A percentile compares a stretch with the other conserved stretches of the same genome.
Conservation (phyloP, 805 yeast species). For the Candida mattraensis region DNA sequence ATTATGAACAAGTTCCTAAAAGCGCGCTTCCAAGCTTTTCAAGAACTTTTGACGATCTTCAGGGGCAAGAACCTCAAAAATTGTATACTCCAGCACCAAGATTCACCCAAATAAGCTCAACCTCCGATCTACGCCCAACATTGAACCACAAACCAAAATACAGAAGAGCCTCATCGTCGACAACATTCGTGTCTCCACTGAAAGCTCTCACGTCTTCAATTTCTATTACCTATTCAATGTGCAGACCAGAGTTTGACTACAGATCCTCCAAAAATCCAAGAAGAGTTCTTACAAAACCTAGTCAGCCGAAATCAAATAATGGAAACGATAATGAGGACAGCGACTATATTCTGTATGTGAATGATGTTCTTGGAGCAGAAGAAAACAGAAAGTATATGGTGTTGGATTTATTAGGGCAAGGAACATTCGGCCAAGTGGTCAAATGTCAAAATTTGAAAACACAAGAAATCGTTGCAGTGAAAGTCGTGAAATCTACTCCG, state of each 20-base stretch:
- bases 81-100: constrained; percentile 43
- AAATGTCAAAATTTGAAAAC: constrained; percentile 78
- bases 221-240: constrained; percentile 77
- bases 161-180: constrained; percentile 65
- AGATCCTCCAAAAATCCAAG: constrained; percentile 85
- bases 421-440: constrained; percentile 97
- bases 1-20: constrained; percentile 15
- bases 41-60: constrained; percentile 4
- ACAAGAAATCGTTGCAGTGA: constrained; percentile 89
- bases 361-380: constrained; percentile 85
- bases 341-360: constrained; percentile 91
- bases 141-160: constrained; percentile 64
- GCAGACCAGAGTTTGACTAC: constrained; percentile 83
- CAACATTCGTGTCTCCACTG: constrained; percentile 72
- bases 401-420: constrained; percentile 88
- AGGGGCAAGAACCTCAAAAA: constrained; percentile 3
- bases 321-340: constrained; percentile 87
- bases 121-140: constrained; percentile 59
- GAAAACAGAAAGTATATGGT: constrained; percentile 87
- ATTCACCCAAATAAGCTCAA: constrained; percentile 41
- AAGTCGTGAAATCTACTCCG: constrained; percentile 88
- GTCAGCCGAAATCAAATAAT: constrained; percentile 75
- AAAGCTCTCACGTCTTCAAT: constrained; percentile 75
- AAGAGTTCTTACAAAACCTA: constrained; percentile 89
- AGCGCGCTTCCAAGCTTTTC: constrained; percentile 17